phyloP scores from a whole-genome alignment of 2,329 filamentous ascomycete species.

The Ilyonectria destructans region DNA sequence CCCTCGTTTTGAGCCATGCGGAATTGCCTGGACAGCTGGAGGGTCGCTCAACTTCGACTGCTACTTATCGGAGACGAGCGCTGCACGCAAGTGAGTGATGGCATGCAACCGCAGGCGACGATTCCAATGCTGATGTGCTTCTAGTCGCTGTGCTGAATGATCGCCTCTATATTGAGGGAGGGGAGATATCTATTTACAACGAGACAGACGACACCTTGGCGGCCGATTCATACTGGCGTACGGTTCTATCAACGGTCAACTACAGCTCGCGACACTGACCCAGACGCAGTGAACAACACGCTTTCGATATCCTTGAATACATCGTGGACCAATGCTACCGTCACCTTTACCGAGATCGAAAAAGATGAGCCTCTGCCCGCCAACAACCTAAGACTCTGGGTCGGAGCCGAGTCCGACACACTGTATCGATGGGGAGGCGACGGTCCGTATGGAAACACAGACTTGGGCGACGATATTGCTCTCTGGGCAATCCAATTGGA shows the following conservation, averaged over 20 bases:
- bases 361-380: conserved; percentile 12
- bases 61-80: conserved; percentile 16
- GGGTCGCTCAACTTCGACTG: not conserved
- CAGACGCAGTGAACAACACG: conserved; percentile 11
- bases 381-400: conserved; percentile 19
- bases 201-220: not conserved
- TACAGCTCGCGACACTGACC: not conserved
- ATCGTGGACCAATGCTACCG: conserved; percentile 26
- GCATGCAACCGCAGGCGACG: too few relatives aligned
- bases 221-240: not conserved
- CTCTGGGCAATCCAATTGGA: conserved; percentile 17
- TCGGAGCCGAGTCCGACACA: conserved; percentile 3
- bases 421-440: conserved; percentile 29
- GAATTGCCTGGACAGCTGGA: not conserved
- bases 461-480: conserved; percentile 11
- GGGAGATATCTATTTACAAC: conserved; percentile 15
- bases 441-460: not conserved
- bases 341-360: conserved; percentile 19
- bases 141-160: conserved; percentile 14
- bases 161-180: conserved; percentile 25
- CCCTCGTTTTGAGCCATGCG: conserved; percentile 2
- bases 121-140: not conserved
- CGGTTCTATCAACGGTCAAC: not conserved
- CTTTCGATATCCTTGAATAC: conserved; percentile 9
- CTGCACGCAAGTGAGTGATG: conserved; percentile 15